A percentile compares a stretch with the other conserved stretches of the same genome.
Conservation (phyloP, 441 rosid species). For the Corymbia calophylla region DNA sequence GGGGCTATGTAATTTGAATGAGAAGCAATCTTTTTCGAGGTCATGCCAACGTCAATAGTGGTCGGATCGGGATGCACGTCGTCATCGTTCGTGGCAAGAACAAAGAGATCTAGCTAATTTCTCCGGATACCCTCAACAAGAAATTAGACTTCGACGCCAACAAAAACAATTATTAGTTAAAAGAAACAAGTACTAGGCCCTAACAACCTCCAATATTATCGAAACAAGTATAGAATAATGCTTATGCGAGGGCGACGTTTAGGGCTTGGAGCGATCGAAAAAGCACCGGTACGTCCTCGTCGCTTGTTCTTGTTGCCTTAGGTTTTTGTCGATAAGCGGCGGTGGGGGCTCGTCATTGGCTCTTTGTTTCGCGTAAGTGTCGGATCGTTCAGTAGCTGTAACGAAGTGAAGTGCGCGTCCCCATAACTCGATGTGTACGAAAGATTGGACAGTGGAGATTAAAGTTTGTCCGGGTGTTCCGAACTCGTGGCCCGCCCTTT, state of each 20-base stretch:
- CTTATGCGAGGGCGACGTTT: background rate
- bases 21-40: background rate
- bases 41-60: background rate
- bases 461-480: background rate
- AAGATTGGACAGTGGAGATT: background rate
- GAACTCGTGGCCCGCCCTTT: background rate
- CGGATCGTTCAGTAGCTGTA: background rate
- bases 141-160: background rate
- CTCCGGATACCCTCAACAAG: background rate
- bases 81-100: background rate
- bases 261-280: background rate
- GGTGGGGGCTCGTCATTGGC: background rate
- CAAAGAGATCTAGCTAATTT: background rate
- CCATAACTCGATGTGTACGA: background rate
- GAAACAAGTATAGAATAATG: background rate
- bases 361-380: background rate
- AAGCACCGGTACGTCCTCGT: background rate
- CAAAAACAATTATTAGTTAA: background rate
- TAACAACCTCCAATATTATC: background rate
- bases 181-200: background rate
- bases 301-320: background rate
- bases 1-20: background rate
- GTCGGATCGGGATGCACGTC: background rate
- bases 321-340: background rate
- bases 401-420: background rate